phyloP scores from a whole-genome alignment of 192 early-diverging fungal genomes.

The Mortierella claussenii region DNA sequence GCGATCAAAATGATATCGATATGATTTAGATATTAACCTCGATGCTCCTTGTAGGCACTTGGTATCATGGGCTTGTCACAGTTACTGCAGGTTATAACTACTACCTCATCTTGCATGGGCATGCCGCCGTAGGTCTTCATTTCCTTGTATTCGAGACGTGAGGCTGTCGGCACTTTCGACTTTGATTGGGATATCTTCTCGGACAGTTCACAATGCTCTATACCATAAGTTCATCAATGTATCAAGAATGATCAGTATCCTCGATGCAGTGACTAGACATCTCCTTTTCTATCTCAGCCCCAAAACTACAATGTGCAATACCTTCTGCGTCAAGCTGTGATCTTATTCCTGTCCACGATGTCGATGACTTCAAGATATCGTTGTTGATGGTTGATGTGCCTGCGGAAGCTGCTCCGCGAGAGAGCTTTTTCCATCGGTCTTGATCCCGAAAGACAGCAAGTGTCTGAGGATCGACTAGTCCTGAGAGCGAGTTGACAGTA shows the following conservation, averaged over 20 bases:
- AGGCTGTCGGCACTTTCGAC: constrained; percentile 42
- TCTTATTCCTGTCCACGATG: constrained; percentile 36
- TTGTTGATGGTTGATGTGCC: constrained; percentile 15
- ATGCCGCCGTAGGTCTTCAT: constrained; percentile 64
- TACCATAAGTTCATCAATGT: background rate
- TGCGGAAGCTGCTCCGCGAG: constrained; percentile 13
- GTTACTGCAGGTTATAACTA: constrained; percentile 71
- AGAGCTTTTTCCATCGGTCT: constrained; percentile 54
- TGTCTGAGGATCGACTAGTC: constrained; percentile 58
- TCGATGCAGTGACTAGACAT: too few relatives aligned
- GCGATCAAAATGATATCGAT: too few relatives aligned
- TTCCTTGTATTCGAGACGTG: constrained; percentile 53
- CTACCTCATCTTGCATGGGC: constrained; percentile 71
- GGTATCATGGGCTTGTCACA: constrained; percentile 75
- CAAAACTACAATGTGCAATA: background rate
- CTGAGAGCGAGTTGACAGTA: constrained; percentile 37
- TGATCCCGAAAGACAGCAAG: constrained; percentile 61
- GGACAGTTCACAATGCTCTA: constrained; percentile 24
- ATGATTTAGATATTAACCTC: too few relatives aligned
- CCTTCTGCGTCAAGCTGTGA: constrained; percentile 52
- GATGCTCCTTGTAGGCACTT: constrained; percentile 68
- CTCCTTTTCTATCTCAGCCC: too few relatives aligned
- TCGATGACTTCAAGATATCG: constrained; percentile 27
- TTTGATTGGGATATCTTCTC: constrained; percentile 41
- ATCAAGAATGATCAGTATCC: too few relatives aligned